A percentile compares a stretch with the other conserved stretches of the same genome.
These are phyloP conservation scores for Scenedesmus sp. DNA, from an alignment of 163 green algal species.

Conservation along the genomic window DNA sequence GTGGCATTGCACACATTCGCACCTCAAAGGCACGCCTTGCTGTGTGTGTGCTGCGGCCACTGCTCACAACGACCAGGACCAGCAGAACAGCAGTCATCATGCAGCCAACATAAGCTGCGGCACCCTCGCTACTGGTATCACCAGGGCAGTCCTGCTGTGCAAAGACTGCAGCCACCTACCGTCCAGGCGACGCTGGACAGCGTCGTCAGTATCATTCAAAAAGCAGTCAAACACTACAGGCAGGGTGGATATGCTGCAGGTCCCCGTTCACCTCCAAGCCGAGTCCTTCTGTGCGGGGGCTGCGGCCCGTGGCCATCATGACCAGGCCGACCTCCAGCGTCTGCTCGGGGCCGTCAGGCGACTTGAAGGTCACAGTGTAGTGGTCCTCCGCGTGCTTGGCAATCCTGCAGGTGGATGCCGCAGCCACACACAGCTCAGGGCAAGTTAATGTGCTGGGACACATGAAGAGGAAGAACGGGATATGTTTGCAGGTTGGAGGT, in stretches of 20 bases:
- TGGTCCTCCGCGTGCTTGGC: conserved; percentile 64
- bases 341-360: conserved; percentile 57
- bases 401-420: conserved; percentile 57
- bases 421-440: background rate
- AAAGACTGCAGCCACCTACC: background rate
- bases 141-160: background rate
- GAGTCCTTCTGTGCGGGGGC: conserved; percentile 72
- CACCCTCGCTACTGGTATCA: too few species aligned
- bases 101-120: too few species aligned
- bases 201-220: too few species aligned
- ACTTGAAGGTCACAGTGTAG: conserved; percentile 62
- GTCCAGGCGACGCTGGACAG: too few species aligned
- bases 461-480: too few species aligned
- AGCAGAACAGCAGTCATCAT: background rate
- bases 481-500: too few species aligned
- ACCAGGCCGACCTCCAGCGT: conserved; percentile 72
- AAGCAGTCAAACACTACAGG: background rate
- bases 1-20: background rate
- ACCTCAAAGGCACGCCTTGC: conserved; percentile 74
- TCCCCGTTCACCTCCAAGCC: conserved; percentile 70
- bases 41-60: conserved; percentile 74
- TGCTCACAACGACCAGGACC: conserved; percentile 87
- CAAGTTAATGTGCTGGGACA: background rate
- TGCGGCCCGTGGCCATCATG: conserved; percentile 88
- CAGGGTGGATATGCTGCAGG: too few species aligned